Conservation (phyloP, 495 filamentous ascomycete genomes). For the Neurospora sp. region DNA sequence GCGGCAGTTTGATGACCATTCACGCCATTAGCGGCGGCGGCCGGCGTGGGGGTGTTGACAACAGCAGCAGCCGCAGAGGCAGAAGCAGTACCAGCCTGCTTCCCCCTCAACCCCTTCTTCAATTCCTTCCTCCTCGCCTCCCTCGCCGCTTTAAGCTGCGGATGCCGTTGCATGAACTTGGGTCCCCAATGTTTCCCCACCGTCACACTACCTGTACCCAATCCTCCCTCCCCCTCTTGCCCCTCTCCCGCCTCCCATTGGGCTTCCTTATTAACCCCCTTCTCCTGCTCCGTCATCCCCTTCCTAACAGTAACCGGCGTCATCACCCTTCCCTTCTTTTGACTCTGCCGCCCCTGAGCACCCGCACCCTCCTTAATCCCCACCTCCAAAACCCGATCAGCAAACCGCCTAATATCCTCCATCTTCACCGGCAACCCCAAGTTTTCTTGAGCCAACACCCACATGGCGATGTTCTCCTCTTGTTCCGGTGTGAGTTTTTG, state of each 20-base stretch:
- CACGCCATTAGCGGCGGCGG: neutral
- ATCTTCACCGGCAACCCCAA: conserved; percentile 32
- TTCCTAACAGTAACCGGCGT: too few species aligned
- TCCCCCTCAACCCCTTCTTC: neutral
- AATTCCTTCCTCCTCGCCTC: neutral
- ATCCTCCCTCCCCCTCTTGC: neutral
- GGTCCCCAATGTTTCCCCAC: neutral
- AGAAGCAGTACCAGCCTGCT: neutral
- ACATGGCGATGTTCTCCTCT: neutral
- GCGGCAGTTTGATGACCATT: neutral
- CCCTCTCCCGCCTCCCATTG: neutral
- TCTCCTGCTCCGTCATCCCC: neutral
- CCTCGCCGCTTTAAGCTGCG: neutral
- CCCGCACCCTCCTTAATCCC: neutral
- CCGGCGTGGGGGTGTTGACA: neutral
- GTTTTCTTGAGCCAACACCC: conserved; percentile 33
- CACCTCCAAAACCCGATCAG: conserved; percentile 20
- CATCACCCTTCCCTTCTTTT: neutral
- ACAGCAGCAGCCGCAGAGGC: neutral
- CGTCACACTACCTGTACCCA: neutral
- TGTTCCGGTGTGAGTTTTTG: neutral
- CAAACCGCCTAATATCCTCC: conserved; percentile 24
- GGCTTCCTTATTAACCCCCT: too few species aligned
- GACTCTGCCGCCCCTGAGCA: neutral
- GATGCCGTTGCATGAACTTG: neutral